Evolutionary conservation across 305 asterid species (phyloP).

Genomic region (Fraxinus ornus): DNA sequence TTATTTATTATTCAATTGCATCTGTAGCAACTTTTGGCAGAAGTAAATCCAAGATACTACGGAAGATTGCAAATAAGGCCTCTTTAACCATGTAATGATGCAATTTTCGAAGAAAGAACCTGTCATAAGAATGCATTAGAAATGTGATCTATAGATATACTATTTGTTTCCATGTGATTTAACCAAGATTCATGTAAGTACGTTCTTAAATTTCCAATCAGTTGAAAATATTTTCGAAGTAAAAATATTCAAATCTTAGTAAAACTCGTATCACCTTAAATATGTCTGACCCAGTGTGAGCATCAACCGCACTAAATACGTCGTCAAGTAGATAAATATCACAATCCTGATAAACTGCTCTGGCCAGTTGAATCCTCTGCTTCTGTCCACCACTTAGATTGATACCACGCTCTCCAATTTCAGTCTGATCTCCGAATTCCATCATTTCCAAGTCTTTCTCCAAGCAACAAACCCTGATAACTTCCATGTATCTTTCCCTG

Average conservation of each 20-base stretch:
- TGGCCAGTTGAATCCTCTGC: conserved; percentile 90
- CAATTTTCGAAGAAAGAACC: not conserved
- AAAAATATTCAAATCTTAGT: not conserved
- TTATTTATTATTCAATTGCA: not conserved
- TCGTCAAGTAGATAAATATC: conserved; percentile 91
- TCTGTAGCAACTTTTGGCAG: not conserved
- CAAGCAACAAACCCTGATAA: conserved; percentile 74
- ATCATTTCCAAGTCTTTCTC: conserved; percentile 94
- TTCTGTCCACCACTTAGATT: conserved; percentile 98
- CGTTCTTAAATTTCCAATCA: not conserved
- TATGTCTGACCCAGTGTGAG: conserved; percentile 94
- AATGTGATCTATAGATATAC: not conserved
- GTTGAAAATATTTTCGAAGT: not conserved
- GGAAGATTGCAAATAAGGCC: not conserved
- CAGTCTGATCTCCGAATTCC: conserved; percentile 98
- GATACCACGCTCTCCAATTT: conserved; percentile 98
- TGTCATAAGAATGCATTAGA: not conserved
- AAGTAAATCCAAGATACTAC: not conserved
- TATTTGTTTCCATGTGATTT: not conserved
- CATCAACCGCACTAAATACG: conserved; percentile 95
- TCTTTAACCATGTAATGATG: not conserved
- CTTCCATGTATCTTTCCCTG: conserved; percentile 62
- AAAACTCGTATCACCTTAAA: conserved; percentile 60
- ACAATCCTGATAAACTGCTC: conserved; percentile 93
- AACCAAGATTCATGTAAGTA: not conserved